Evolutionary conservation across 345 rosid genomes (phyloP).

Genomic region (Nasturtium officinale): DNA sequence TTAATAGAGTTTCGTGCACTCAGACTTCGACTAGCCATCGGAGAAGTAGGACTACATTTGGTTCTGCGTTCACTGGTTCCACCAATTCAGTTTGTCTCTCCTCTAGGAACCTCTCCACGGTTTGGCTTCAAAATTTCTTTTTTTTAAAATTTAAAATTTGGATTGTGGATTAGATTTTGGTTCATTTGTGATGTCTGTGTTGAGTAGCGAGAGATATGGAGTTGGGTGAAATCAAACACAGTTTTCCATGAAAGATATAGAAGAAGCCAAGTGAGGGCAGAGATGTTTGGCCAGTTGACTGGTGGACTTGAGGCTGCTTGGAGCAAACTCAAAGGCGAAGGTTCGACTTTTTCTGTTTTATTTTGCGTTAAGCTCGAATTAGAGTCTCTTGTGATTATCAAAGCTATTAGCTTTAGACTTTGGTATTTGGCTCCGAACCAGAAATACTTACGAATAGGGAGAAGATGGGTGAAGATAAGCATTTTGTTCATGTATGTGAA

Average conservation of each 20-base stretch:
- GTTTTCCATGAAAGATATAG: conserved; percentile 48
- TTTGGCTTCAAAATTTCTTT: conserved; percentile 3
- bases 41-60: conserved; percentile 36
- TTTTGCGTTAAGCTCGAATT: background rate
- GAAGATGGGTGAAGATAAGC: background rate
- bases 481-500: background rate
- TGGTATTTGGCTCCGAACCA: background rate
- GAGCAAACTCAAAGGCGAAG: conserved; percentile 97
- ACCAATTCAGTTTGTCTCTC: conserved; percentile 53
- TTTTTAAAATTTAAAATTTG: too few species aligned
- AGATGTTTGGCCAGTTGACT: conserved; percentile 94
- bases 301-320: conserved; percentile 97
- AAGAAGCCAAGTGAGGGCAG: conserved; percentile 66
- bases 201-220: conserved; percentile 63
- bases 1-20: conserved; percentile 23
- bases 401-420: conserved; percentile 8
- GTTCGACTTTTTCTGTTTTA: conserved; percentile 38
- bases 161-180: background rate
- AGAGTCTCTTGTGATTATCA: background rate
- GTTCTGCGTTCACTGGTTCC: conserved; percentile 51
- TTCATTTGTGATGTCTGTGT: conserved; percentile 20
- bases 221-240: conserved; percentile 61
- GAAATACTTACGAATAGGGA: background rate
- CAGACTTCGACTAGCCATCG: background rate
- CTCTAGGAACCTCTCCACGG: conserved; percentile 60